Evolutionary conservation across 106 monocot genomes (phyloP).

Genomic region (Dendrobium huoshanense): DNA sequence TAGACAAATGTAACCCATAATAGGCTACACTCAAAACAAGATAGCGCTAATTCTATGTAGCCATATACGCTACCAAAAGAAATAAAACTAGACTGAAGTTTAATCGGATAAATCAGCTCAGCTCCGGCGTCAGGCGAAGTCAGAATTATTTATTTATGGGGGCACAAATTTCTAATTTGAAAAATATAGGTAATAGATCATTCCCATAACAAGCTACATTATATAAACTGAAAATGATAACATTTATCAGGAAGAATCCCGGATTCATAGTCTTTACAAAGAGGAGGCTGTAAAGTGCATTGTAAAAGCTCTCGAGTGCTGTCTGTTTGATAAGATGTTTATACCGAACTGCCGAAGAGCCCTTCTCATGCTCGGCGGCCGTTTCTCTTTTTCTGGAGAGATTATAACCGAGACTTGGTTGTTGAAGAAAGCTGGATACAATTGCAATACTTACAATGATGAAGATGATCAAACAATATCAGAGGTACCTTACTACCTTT

Average conservation of each 20-base stretch:
- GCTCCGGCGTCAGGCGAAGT: too few species aligned
- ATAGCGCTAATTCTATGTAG: too few species aligned
- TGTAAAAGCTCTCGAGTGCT: slow-evolving; percentile 22
- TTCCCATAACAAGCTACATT: neutral
- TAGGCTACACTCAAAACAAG: too few species aligned
- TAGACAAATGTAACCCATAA: too few species aligned
- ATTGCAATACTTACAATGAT: slow-evolving; percentile 10
- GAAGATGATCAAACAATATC: slow-evolving; percentile 14
- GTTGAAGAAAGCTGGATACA: slow-evolving; percentile 41
- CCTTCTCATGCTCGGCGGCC: slow-evolving; percentile 35
- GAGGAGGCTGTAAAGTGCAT: slow-evolving; percentile 47
- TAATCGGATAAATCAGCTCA: too few species aligned
- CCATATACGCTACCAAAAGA: too few species aligned
- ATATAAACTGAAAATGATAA: neutral
- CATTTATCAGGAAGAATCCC: slow-evolving; percentile 25
- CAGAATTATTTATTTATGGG: too few species aligned
- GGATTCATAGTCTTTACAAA: slow-evolving; percentile 29
- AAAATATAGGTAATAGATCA: too few species aligned
- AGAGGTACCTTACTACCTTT: slow-evolving; percentile 16
- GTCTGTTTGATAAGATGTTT: slow-evolving; percentile 21
- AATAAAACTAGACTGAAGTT: too few species aligned
- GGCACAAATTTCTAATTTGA: too few species aligned
- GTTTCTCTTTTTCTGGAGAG: slow-evolving; percentile 40
- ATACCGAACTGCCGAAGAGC: slow-evolving; percentile 29
- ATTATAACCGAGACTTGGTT: slow-evolving; percentile 19